Evolutionary conservation across 768 basidiomycete genomes (phyloP).

Genomic region (Tylopilus intermedius): DNA sequence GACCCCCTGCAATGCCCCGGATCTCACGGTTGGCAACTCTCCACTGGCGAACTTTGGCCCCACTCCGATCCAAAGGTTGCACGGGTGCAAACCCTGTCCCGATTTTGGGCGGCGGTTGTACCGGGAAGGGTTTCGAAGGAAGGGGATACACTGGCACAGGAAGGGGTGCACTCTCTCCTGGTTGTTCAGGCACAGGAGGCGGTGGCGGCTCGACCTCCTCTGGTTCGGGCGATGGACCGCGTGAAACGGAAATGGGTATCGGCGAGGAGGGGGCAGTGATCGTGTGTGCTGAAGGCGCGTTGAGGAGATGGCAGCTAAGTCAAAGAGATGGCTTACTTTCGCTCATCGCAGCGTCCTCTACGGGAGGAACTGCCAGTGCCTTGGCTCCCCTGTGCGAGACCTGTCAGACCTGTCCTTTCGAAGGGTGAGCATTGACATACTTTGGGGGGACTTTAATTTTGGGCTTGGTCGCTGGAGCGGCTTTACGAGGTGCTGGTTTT

Average conservation of each 20-base stretch:
- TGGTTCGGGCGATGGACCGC: slow-evolving; percentile 45
- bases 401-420: neutral
- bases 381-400: slow-evolving; percentile 28
- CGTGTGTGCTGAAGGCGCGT: slow-evolving; percentile 43
- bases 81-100: slow-evolving; percentile 64
- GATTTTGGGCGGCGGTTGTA: slow-evolving; percentile 76
- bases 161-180: slow-evolving; percentile 48
- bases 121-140: slow-evolving; percentile 78
- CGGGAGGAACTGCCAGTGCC: slow-evolving; percentile 31
- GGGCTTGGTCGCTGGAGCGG: slow-evolving; percentile 34
- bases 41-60: slow-evolving; percentile 65
- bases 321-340: slow-evolving; percentile 46
- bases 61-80: slow-evolving; percentile 60
- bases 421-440: slow-evolving; percentile 14
- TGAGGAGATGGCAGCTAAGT: slow-evolving; percentile 1
- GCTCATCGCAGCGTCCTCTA: slow-evolving; percentile 52
- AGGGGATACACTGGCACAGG: slow-evolving; percentile 66
- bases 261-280: slow-evolving; percentile 75
- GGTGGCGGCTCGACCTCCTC: slow-evolving; percentile 32
- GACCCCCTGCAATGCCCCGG: slow-evolving; percentile 75
- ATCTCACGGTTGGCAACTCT: slow-evolving; percentile 71
- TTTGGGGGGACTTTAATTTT: slow-evolving; percentile 30
- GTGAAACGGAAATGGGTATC: slow-evolving; percentile 32
- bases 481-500: slow-evolving; percentile 42
- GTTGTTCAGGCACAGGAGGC: slow-evolving; percentile 30